Conservation (phyloP, 495 filamentous ascomycete species). For the Hypoxylon subgilvum region DNA sequence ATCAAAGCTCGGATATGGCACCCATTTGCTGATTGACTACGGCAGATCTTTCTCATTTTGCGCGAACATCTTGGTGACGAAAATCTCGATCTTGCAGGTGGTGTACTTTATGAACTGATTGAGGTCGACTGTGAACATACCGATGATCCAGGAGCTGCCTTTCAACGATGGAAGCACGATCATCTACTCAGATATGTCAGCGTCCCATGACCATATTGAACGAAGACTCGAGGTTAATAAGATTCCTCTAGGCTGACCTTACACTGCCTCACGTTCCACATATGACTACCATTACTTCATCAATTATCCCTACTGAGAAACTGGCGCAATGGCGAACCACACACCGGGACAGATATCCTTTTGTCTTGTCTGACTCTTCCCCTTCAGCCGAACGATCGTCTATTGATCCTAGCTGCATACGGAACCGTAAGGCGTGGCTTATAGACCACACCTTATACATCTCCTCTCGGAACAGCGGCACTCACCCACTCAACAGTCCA, state of each 20-base stretch:
- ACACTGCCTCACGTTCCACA: slow-evolving; percentile 44
- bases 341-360: slow-evolving; percentile 38
- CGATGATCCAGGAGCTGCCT: slow-evolving; percentile 44
- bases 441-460: slow-evolving; percentile 44
- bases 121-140: slow-evolving; percentile 44
- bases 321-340: slow-evolving; percentile 38
- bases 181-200: slow-evolving; percentile 46
- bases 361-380: slow-evolving; percentile 41
- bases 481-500: slow-evolving; percentile 38
- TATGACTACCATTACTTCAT: slow-evolving; percentile 44
- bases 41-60: slow-evolving; percentile 41
- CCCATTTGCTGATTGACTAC: slow-evolving; percentile 6
- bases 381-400: slow-evolving; percentile 21
- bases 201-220: neutral
- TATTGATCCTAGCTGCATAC: slow-evolving; percentile 37
- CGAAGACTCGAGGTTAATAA: slow-evolving; percentile 11
- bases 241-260: slow-evolving; percentile 36
- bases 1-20: neutral
- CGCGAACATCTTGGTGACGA: slow-evolving; percentile 46
- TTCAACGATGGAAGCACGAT: slow-evolving; percentile 43
- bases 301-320: slow-evolving; percentile 38
- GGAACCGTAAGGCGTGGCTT: slow-evolving; percentile 41
- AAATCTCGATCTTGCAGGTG: slow-evolving; percentile 43
- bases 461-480: slow-evolving; percentile 36
- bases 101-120: slow-evolving; percentile 44